Evolutionary conservation across 2,329 filamentous ascomycete genomes (phyloP), one percentile per base, ranked within the genome.

Genomic region (Hypoxylon sp.): DNA sequence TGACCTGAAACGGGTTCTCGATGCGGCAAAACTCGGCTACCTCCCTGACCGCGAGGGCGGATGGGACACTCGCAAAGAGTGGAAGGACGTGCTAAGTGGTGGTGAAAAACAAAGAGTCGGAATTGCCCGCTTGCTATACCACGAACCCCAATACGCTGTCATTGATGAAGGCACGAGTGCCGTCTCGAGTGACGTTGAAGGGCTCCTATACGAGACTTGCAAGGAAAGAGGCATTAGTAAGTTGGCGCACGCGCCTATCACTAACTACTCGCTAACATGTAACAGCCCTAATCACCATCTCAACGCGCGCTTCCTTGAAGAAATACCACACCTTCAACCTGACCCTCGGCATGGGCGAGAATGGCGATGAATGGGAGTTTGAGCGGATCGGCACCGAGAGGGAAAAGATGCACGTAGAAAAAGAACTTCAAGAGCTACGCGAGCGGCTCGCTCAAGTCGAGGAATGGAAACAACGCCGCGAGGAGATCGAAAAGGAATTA

Each of bases 91-190:
- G 3, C 79, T 99, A n/a, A 93, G 88, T 59, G 94, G 94, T 27
- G 94, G 94, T 8, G 94, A 99, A 78, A 99, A 99, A 76, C 94
- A 99, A 75, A 81, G 94, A 15, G 90, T 99, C 82, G 91, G 85
- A 0, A 91, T 99, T 64, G 93, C 95, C 3, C 79, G 94, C 32
- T 71, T 99, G 38, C 76, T 97, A 29, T 99, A 99, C 67, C 94
- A 99, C 67, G 93, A 97, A 74, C 94, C 94, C 11, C 81, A 88
- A 53, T 99, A 96, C 68, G 94, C 91, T 2, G 91, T 99, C 64
- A 85, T 99, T 49, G 94, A 99, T 57, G 94, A 99, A 72, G 93
- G 91, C 5, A 99, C 94, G 0, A 95, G 89, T 52, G 94, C 94
- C 1, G 94, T 97, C 2, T 94, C 89, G 3, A 91, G 87, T 31